Evolutionary conservation across 208 protist species (phyloP), one percentile per base, ranked within the genome.

Genomic region (Porcisia deanei): DNA sequence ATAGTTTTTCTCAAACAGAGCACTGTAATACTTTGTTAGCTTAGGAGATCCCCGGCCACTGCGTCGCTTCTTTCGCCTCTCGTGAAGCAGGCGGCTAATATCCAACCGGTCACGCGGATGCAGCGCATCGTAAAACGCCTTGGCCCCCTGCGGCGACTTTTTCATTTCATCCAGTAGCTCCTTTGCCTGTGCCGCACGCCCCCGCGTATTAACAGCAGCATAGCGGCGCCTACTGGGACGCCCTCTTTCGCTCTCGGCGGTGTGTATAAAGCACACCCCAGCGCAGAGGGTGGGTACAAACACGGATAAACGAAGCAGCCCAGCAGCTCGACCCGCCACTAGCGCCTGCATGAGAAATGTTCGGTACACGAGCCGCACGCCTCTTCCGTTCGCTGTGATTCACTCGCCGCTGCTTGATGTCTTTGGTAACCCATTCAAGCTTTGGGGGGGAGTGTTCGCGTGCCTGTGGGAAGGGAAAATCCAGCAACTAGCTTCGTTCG

Each of bases 41-140:
- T 45, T n/a, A 58, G 59, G 80, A 39, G 34, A 10, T 16, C 39
- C 16, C 25, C 75, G 80, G 49, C 78, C 73, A 45, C 76, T 58
- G 47, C 78, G 73, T n/a, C 86, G 87, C 22, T 86, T 77, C 8
- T 25, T 67, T 3, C 81, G 77, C 65, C 78, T 73, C 57, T 67
- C 55, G 71, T 86, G 79, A 57, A 95, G 79, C 0, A 81, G 63
- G 3, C 90, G 84, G 75, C 92, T 8, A 18, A 96, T 79, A 75
- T 96, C 90, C 25, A 94, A 69, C 75, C 85, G 86, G 61, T 93
- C 89, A 39, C 89, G 86, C 37, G 91, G 89, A 22, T 83, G 85
- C 63, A 97, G 79, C 9, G 34, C 60, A 10, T 85, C 81, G 71
- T 88, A 94, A 39, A 82, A 82, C 18, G 63, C 70, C 70, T 85